Conservation (phyloP, 1,284 basidiomycete genomes). For the Leccinum huronense region DNA sequence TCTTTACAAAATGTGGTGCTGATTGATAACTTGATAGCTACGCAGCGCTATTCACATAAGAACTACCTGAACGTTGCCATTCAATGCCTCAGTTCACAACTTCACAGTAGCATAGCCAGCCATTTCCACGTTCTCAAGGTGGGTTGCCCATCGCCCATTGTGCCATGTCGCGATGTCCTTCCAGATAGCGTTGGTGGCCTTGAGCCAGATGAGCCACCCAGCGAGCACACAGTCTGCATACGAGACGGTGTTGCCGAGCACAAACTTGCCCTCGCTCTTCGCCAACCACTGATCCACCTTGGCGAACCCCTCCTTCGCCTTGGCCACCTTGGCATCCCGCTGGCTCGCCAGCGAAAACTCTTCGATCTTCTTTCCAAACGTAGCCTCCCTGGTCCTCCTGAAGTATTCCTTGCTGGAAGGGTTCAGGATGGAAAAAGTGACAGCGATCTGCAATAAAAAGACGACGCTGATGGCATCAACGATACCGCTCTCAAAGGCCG, state of each 20-base stretch:
- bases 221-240: not conserved
- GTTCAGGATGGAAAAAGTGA: slow-evolving; percentile 23
- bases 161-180: not conserved
- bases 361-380: slow-evolving; percentile 33
- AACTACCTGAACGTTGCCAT: not conserved
- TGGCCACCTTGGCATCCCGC: slow-evolving; percentile 28
- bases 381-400: slow-evolving; percentile 31
- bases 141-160: not conserved
- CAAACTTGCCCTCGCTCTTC: not conserved
- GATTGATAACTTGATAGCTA: no score
- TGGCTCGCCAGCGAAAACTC: slow-evolving; percentile 34
- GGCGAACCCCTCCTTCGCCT: slow-evolving; percentile 19
- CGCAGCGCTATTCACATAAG: no score
- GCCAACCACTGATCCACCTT: not conserved
- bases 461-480: slow-evolving; percentile 11
- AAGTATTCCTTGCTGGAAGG: slow-evolving; percentile 36
- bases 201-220: not conserved
- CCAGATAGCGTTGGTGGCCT: not conserved
- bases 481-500: slow-evolving; percentile 26
- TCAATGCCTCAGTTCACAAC: not conserved
- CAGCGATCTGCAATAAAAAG: slow-evolving; percentile 19
- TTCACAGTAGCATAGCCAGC: not conserved
- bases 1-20: no score
- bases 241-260: not conserved
- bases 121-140: not conserved